Evolutionary conservation across 2,329 filamentous ascomycete species (phyloP).

Genomic region (Fusarium sacchari): DNA sequence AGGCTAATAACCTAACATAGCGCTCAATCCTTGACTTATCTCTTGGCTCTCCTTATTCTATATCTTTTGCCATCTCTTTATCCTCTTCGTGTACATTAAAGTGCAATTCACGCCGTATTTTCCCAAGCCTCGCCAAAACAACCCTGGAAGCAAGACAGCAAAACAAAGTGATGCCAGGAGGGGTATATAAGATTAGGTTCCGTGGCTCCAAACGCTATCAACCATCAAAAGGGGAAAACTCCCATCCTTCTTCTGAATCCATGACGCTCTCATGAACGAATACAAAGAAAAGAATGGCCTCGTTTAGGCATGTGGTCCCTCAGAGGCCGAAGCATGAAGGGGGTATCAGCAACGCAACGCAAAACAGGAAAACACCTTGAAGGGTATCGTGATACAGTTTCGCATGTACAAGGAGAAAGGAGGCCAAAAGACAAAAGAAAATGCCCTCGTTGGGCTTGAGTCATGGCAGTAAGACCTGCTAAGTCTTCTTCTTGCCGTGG

Average conservation of each 20-base stretch:
- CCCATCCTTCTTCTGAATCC: slow-evolving; percentile 36
- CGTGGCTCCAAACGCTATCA: slow-evolving; percentile 40
- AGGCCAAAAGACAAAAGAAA: slow-evolving; percentile 36
- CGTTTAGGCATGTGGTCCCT: slow-evolving; percentile 40
- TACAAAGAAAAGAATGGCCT: slow-evolving; percentile 37
- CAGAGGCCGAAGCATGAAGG: slow-evolving; percentile 37
- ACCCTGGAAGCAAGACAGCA: slow-evolving; percentile 24
- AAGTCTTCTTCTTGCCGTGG: slow-evolving; percentile 57
- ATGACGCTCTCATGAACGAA: slow-evolving; percentile 32
- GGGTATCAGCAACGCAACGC: slow-evolving; percentile 40
- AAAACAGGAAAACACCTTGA: slow-evolving; percentile 31
- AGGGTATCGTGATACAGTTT: slow-evolving; percentile 39
- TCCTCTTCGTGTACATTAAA: slow-evolving; percentile 30
- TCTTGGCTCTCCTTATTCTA: slow-evolving; percentile 1
- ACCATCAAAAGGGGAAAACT: slow-evolving; percentile 34
- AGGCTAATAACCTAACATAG: slow-evolving; percentile 2
- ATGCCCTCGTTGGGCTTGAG: slow-evolving; percentile 28
- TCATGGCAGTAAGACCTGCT: slow-evolving; percentile 46
- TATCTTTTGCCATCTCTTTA: slow-evolving; percentile 9
- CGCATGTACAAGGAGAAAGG: slow-evolving; percentile 36
- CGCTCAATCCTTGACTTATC: slow-evolving; percentile 23
- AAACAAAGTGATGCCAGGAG: slow-evolving; percentile 40
- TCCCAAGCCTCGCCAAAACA: slow-evolving; percentile 21
- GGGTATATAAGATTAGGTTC: slow-evolving; percentile 45
- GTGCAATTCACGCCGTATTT: slow-evolving; percentile 20